Base-by-base conservation (phyloP, 495 filamentous ascomycete species). In the Echria macrotheca region DNA sequence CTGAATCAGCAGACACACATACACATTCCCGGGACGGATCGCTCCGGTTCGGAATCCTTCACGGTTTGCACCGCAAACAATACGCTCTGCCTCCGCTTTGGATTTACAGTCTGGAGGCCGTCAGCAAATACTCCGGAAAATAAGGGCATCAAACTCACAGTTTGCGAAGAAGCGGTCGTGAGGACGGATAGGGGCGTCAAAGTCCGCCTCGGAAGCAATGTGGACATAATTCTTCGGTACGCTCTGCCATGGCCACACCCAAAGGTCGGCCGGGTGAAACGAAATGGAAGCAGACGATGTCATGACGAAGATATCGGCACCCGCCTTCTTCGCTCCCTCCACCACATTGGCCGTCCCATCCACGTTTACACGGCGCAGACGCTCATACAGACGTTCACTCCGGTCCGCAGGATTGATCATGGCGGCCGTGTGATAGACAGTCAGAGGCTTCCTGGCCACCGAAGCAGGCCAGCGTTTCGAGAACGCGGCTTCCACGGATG, bases 351-450 rank as follows among this genome's bases (percentile, higher is more conserved):
- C 66, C 17, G 80, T 80, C 46, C 81, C 81, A 21, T 74, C 73
- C 25, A 83, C 66, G 63, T 86, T 85, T 44, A 78, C 67, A n/a
- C 71, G 64, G 47, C 60, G 64, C 47, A 71, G 56, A 17, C 66
- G 65, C 5, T 69, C 66, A 41, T 80, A 75, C 23, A 74, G 66
- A 10, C 59, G 49, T 35, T 60, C 50, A 47, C 66, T 65, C 11
- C 79, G 77, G 28, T 81, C 78, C 6, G 62, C 65, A 0, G 74
- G 63, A 4, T 70, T 59, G 39, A 83, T 78, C 5, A 68, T 55
- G 0, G 77, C 78, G 12, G 78, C 78, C 1, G 74, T 81, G 60
- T 82, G 79, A 55, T 74, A 81, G 19, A 81, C 77, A 9, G 78
- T 80, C 17, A 82, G 55, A 14, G 78, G 73, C 2, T 71, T 63